Base-by-base conservation (phyloP, 2,329 filamentous ascomycete species). In the Penicillium carneum region DNA sequence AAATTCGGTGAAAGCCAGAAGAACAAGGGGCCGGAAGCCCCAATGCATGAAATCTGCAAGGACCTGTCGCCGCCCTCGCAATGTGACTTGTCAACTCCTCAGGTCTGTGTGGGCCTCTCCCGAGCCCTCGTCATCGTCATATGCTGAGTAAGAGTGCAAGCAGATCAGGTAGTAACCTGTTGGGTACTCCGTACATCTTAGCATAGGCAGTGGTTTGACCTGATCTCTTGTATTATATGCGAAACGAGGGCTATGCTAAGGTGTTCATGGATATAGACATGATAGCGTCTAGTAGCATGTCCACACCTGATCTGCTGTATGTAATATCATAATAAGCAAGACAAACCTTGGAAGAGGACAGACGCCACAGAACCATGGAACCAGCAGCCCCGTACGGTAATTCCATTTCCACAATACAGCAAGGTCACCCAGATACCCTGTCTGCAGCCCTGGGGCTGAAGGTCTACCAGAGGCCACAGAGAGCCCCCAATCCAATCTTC, bases 11-110 rank as follows among this genome's bases (percentile, higher is more conserved):
- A 53, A 48, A 29, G 29, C 39, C 18, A 38, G 36, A 20, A 23
- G 26, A 46, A 52, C 61, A 63, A 63, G 51, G 55, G 54, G 59
- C 46, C 34, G 53, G 41, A 51, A 61, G 45, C 39, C 29, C 29
- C 53, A 53, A 61, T 66, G 68, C 68, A 70, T 56, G 63, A 63
- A 66, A 68, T 70, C 68, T 72, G 69, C 71, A 75, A 74, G 71
- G 71, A 74, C 63, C 63, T 64, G 63, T 63, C 59, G 66, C 51
- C 47, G 46, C 63, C 63, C 71, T 68, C 58, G 64, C 59, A 54
- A 72, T 72, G 62, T 75, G 71, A 74, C 71, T 72, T 63, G 71
- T 74, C 70, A 53, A 68, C 8, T 6, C 6, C 33, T 20, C 18
- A 53, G 50, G 16, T 34, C 36, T 8, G 51, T 31, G 57, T 56